Conservation (phyloP, 2,329 filamentous ascomycete species). For the Fusarium torreyae region DNA sequence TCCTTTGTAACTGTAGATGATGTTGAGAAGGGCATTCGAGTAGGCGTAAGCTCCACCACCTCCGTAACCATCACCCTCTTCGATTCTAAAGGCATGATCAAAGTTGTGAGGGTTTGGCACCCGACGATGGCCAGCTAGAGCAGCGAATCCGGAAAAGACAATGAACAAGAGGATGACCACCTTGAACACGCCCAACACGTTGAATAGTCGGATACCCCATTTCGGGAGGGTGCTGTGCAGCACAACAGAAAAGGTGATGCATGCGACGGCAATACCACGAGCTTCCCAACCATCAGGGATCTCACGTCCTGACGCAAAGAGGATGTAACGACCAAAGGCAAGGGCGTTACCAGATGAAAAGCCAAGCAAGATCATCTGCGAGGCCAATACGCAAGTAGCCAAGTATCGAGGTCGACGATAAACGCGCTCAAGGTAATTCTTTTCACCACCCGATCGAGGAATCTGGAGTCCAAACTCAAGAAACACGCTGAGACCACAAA, state of each 20-base stretch:
- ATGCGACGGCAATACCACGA: conserved; percentile 69
- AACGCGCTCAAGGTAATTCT: conserved; percentile 76
- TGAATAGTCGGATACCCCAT: conserved; percentile 72
- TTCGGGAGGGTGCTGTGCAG: conserved; percentile 69
- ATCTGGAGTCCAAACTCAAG: conserved; percentile 75
- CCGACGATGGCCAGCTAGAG: conserved; percentile 65
- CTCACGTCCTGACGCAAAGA: conserved; percentile 66
- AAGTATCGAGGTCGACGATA: conserved; percentile 72
- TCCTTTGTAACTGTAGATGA: conserved; percentile 74
- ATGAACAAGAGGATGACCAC: conserved; percentile 72
- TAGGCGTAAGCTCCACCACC: conserved; percentile 67
- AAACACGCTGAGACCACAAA: conserved; percentile 72
- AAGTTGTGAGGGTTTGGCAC: conserved; percentile 70
- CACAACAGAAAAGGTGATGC: conserved; percentile 68
- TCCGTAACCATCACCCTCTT: conserved; percentile 61
- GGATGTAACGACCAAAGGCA: conserved; percentile 71
- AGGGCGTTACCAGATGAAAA: conserved; percentile 73
- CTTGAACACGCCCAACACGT: conserved; percentile 73
- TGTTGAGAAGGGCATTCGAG: conserved; percentile 70
- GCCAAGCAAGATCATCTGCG: conserved; percentile 73
- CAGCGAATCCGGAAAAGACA: conserved; percentile 72
- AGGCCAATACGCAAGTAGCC: conserved; percentile 71
- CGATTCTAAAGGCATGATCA: conserved; percentile 66
- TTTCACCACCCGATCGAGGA: conserved; percentile 74
- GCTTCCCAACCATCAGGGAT: conserved; percentile 68